These are phyloP conservation scores for Zygosaccharomyces rouxii DNA, from an alignment of 805 yeast genomes.

Conservation along the genomic window DNA sequence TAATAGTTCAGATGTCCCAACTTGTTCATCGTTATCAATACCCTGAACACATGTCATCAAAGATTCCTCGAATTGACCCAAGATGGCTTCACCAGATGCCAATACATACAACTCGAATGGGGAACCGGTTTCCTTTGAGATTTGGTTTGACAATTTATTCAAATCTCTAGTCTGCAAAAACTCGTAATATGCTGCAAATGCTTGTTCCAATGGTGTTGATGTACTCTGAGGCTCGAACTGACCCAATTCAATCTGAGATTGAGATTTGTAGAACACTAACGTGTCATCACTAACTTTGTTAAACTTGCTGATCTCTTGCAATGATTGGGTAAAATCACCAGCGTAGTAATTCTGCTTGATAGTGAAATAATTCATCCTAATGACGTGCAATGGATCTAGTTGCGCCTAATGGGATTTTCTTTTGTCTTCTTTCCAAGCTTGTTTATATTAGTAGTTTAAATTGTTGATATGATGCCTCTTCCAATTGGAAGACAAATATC, in stretches of 20 bases:
- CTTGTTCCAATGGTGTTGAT: slow-evolving; percentile 28
- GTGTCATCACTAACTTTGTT: slow-evolving; percentile 33
- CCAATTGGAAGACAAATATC: background rate
- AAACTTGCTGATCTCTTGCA: slow-evolving; percentile 39
- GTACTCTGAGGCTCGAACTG: slow-evolving; percentile 21
- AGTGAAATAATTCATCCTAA: slow-evolving; percentile 44
- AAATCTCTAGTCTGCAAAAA: slow-evolving; percentile 23
- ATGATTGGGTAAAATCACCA: slow-evolving; percentile 48
- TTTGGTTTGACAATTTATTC: slow-evolving; percentile 14
- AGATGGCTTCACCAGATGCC: slow-evolving; percentile 29
- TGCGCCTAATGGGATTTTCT: background rate
- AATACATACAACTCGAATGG: slow-evolving; percentile 25
- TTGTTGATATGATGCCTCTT: background rate
- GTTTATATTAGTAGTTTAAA: background rate
- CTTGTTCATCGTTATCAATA: slow-evolving; percentile 41
- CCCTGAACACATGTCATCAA: slow-evolving; percentile 39
- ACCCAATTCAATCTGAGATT: slow-evolving; percentile 33
- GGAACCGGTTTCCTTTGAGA: slow-evolving; percentile 14
- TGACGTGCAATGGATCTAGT: background rate
- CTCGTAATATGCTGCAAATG: slow-evolving; percentile 27
- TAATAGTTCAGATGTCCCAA: slow-evolving; percentile 38
- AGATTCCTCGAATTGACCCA: slow-evolving; percentile 33
- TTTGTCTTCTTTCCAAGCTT: background rate
- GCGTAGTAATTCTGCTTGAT: slow-evolving; percentile 59
- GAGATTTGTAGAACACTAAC: slow-evolving; percentile 34